Evolutionary conservation across 495 filamentous ascomycete genomes (phyloP).

Genomic region (Emericellopsis terricola): DNA sequence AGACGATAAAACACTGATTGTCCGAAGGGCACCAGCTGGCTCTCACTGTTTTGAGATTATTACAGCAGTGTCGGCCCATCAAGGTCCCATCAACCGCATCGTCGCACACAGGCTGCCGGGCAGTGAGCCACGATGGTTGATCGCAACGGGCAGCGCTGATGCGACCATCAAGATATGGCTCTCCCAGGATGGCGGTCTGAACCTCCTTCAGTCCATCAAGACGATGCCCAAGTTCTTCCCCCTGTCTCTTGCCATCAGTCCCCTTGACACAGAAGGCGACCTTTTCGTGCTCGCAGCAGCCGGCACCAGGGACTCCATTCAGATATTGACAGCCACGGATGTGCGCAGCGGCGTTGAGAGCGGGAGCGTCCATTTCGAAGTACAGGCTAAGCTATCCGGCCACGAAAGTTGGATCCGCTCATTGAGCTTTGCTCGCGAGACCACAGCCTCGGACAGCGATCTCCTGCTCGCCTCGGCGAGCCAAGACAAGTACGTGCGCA

Average conservation of each 20-base stretch:
- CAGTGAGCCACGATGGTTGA: conserved; percentile 19
- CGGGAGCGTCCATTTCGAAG: conserved; percentile 34
- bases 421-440: conserved; percentile 56
- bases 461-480: conserved; percentile 81
- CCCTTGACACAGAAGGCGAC: conserved; percentile 28
- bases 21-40: conserved; percentile 36
- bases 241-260: conserved; percentile 47
- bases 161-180: conserved; percentile 67
- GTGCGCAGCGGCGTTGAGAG: conserved; percentile 16
- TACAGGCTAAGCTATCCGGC: conserved; percentile 62
- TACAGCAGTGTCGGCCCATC: conserved; percentile 30
- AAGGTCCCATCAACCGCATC: conserved; percentile 64
- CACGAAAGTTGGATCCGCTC: conserved; percentile 94
- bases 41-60: background rate
- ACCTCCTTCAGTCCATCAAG: conserved; percentile 50
- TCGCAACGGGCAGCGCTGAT: conserved; percentile 61
- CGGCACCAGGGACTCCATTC: conserved; percentile 61
- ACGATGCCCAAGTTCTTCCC: conserved; percentile 68
- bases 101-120: conserved; percentile 29
- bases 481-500: conserved; percentile 91
- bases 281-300: conserved; percentile 56
- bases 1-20: conserved; percentile 56
- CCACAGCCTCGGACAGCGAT: conserved; percentile 32
- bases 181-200: conserved; percentile 26
- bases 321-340: conserved; percentile 58